phyloP scores from a whole-genome alignment of 2,329 filamentous ascomycete genomes.

The Metarhizium album region DNA sequence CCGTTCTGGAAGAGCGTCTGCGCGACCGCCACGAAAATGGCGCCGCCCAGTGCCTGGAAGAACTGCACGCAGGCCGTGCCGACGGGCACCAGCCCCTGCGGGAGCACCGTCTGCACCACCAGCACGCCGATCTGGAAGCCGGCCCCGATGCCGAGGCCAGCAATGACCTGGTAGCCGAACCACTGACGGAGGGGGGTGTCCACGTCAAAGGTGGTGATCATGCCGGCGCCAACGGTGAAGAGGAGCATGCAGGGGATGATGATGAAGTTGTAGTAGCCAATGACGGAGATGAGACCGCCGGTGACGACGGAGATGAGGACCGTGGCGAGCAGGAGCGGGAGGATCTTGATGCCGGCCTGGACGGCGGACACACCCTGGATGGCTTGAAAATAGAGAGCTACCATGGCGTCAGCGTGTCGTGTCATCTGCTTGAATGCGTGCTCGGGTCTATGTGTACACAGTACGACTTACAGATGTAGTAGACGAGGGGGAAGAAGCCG shows the following conservation, averaged over 20 bases:
- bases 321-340: conserved; percentile 41
- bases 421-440: conserved; percentile 15
- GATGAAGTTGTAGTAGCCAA: conserved; percentile 31
- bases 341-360: conserved; percentile 42
- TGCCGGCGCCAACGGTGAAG: conserved; percentile 36
- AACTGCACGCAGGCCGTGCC: conserved; percentile 45
- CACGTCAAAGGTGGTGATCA: conserved; percentile 42
- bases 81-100: conserved; percentile 36
- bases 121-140: conserved; percentile 38
- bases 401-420: not conserved
- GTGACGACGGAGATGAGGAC: conserved; percentile 35
- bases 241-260: conserved; percentile 31
- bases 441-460: too few relatives aligned
- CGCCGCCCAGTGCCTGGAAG: conserved; percentile 55
- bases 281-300: conserved; percentile 29
- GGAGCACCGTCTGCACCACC: conserved; percentile 41
- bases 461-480: conserved; percentile 38
- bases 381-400: conserved; percentile 43
- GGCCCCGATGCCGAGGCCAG: conserved; percentile 40
- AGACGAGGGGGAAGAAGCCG: conserved; percentile 41
- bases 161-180: conserved; percentile 48
- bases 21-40: conserved; percentile 52
- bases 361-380: conserved; percentile 42
- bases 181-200: conserved; percentile 36
- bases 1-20: conserved; percentile 60